Conservation (phyloP, 495 filamentous ascomycete genomes). For the Acidiella bohemica region DNA sequence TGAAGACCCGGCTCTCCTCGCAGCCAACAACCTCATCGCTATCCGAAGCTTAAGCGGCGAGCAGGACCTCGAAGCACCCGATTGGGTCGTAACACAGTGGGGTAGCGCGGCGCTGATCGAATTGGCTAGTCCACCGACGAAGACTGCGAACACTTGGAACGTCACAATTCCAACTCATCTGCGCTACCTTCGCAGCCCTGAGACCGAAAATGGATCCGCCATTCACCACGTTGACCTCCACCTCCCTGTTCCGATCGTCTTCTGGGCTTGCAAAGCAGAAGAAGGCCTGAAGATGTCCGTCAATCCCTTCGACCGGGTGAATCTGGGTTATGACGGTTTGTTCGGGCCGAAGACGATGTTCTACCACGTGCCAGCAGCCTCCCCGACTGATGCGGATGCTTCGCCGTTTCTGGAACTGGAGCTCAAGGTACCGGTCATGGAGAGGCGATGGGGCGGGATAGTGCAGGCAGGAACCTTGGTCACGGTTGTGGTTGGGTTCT, state of each 20-base stretch:
- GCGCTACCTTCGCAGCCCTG: constrained; percentile 56
- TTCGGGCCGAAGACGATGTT: constrained; percentile 74
- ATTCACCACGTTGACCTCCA: constrained; percentile 23
- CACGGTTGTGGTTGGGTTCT: constrained; percentile 56
- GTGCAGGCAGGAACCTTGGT: constrained; percentile 60
- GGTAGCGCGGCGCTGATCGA: constrained; percentile 69
- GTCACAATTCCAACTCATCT: constrained; percentile 75
- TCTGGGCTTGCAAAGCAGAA: constrained; percentile 79
- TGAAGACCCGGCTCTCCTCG: constrained; percentile 54
- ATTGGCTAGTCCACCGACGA: constrained; percentile 40
- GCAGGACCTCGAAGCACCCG: constrained; percentile 85
- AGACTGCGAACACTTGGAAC: constrained; percentile 39
- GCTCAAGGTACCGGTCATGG: constrained; percentile 64
- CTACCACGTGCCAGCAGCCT: constrained; percentile 64
- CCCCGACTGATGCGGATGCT: constrained; percentile 15
- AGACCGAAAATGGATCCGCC: constrained; percentile 19
- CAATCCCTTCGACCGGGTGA: constrained; percentile 74
- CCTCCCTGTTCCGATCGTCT: constrained; percentile 66
- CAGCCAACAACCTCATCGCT: constrained; percentile 57
- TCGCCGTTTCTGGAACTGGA: constrained; percentile 39
- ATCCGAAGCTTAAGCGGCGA: constrained; percentile 60
- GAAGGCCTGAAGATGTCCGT: constrained; percentile 56
- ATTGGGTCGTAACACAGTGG: constrained; percentile 66
- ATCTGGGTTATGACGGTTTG: constrained; percentile 75
- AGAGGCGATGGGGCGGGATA: constrained; percentile 37